phyloP scores from a whole-genome alignment of 176 grass and related monocot species.

The barley (Hordeum vulgare) region DNA sequence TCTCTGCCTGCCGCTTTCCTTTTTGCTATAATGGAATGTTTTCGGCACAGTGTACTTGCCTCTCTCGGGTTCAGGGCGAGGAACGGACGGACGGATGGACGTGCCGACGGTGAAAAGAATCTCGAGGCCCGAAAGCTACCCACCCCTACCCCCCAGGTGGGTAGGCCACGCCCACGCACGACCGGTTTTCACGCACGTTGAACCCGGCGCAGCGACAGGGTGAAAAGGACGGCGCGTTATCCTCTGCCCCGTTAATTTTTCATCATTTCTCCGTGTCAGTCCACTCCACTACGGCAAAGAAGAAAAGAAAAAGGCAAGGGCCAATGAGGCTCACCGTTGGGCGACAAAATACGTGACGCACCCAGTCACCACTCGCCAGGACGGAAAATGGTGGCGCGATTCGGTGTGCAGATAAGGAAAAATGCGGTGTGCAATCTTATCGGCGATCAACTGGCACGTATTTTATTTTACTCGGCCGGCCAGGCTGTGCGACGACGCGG shows the following conservation, averaged over 20 bases:
- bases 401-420: background rate
- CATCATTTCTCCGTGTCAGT: background rate
- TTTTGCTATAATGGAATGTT: slow-evolving; percentile 43
- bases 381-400: too few species aligned
- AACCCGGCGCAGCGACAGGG: background rate
- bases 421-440: background rate
- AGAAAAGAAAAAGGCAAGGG: too few species aligned
- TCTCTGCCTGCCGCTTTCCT: background rate
- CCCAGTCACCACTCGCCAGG: too few species aligned
- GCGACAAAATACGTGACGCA: background rate
- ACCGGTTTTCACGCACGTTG: slow-evolving; percentile 37
- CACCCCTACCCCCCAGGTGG: background rate
- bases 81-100: background rate
- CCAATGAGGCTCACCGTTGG: background rate
- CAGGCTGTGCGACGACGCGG: background rate
- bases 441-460: background rate
- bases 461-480: slow-evolving; percentile 23
- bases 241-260: background rate
- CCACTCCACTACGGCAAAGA: too few species aligned
- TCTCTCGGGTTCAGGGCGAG: slow-evolving; percentile 34
- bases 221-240: slow-evolving; percentile 13
- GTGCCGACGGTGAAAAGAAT: slow-evolving; percentile 2
- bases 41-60: slow-evolving; percentile 38
- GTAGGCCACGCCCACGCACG: slow-evolving; percentile 34
- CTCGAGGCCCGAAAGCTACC: slow-evolving; percentile 21